phyloP scores from a whole-genome alignment of 163 green algal species.

The Chlorella variabilis region DNA sequence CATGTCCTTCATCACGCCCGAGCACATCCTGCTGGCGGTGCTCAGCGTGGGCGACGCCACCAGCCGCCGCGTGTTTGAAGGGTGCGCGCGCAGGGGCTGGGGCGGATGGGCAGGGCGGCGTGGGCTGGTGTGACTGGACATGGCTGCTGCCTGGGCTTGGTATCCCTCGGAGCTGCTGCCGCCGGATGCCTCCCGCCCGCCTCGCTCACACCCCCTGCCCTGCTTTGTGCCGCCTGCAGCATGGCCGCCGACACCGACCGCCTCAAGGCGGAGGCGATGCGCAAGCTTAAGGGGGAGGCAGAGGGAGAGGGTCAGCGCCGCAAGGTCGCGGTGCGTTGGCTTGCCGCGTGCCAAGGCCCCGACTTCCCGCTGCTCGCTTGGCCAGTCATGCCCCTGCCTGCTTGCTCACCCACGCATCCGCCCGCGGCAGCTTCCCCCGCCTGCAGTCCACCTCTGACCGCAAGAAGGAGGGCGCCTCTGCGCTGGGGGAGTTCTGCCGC shows the following conservation, averaged over 20 bases:
- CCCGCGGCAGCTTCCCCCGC: not conserved
- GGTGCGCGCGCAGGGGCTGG: conserved; percentile 66
- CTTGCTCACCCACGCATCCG: not conserved
- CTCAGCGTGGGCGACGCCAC: conserved; percentile 97
- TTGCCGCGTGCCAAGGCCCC: not conserved
- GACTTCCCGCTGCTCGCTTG: not conserved
- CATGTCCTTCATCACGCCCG: conserved; percentile 99
- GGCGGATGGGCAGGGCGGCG: no score
- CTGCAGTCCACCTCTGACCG: not conserved
- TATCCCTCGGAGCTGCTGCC: no score
- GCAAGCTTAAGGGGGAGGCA: conserved; percentile 65
- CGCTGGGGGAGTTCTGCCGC: conserved; percentile 85
- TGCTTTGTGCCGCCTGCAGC: conserved; percentile 27
- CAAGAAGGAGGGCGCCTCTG: conserved; percentile 32
- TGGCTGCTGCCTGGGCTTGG: no score
- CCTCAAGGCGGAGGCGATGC: conserved; percentile 60
- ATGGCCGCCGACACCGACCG: conserved; percentile 59
- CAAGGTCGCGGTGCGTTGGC: conserved; percentile 34
- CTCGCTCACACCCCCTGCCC: not conserved
- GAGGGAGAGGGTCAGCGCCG: conserved; percentile 57
- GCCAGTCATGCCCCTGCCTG: not conserved
- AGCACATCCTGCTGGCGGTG: conserved; percentile 98
- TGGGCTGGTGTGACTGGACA: no score
- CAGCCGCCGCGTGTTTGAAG: conserved; percentile 94
- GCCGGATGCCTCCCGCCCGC: no score